phyloP scores from a whole-genome alignment of 768 basidiomycete genomes.

The Cubamyces lactineus region DNA sequence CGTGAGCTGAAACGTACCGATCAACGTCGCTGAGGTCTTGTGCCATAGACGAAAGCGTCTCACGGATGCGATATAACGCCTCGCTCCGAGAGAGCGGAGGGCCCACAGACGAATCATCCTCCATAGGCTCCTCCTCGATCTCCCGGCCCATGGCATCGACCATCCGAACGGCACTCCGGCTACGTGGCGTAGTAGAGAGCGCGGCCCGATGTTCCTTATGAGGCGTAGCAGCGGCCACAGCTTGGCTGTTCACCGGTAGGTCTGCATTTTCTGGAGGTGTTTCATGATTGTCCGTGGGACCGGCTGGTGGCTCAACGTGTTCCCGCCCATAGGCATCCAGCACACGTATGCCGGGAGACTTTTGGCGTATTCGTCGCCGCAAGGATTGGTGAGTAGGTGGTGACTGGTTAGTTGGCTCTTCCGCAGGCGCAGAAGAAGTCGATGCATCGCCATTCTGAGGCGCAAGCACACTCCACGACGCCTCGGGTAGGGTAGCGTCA shows the following conservation, averaged over 20 bases:
- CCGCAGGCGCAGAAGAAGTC: constrained; percentile 2
- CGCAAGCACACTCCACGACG: not conserved
- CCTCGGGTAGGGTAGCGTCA: not conserved
- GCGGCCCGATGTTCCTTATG: constrained; percentile 11
- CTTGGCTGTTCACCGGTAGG: not conserved
- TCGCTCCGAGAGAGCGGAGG: constrained; percentile 47
- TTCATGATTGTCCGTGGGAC: not conserved
- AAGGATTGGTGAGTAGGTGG: constrained; percentile 33
- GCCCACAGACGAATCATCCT: constrained; percentile 26
- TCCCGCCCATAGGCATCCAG: constrained; percentile 73
- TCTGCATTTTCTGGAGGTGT: not conserved
- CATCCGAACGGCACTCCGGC: constrained; percentile 53
- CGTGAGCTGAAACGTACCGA: constrained; percentile 43
- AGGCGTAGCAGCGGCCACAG: constrained; percentile 9
- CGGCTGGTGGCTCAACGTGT: constrained; percentile 13
- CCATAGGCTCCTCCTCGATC: constrained; percentile 41
- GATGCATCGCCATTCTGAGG: constrained; percentile 15
- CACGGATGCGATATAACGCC: constrained; percentile 58
- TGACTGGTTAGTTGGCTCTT: constrained; percentile 20
- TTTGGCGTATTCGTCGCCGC: constrained; percentile 44
- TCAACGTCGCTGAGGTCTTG: constrained; percentile 61
- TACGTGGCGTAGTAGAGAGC: constrained; percentile 33
- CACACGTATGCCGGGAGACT: constrained; percentile 57
- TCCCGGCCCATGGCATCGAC: constrained; percentile 74
- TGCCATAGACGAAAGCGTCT: constrained; percentile 59